Evolutionary conservation across 441 rosid species (phyloP).

Genomic region (Populus trichocarpa): DNA sequence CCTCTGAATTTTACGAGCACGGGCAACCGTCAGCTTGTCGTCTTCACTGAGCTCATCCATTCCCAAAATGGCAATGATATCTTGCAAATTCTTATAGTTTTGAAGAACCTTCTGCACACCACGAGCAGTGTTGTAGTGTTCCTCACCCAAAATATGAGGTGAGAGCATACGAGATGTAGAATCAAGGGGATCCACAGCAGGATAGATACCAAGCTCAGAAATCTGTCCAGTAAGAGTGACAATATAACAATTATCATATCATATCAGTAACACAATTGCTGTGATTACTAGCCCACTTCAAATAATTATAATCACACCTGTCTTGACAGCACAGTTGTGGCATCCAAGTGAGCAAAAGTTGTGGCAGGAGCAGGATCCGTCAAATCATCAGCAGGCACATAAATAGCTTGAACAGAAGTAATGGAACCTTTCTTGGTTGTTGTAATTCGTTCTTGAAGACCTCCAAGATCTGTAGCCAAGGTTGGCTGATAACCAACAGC

Average conservation of each 20-base stretch:
- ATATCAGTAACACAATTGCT: background rate
- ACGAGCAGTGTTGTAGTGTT: constrained; percentile 95
- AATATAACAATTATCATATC: background rate
- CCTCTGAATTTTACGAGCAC: constrained; percentile 92
- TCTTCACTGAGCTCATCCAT: constrained; percentile 99
- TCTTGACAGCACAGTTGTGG: constrained; percentile 95
- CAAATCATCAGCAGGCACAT: constrained; percentile 98
- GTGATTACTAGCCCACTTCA: background rate
- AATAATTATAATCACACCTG: constrained; percentile 44
- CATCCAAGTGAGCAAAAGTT: constrained; percentile 98
- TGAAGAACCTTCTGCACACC: constrained; percentile 96
- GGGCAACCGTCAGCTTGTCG: constrained; percentile 92
- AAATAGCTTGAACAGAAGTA: constrained; percentile 95
- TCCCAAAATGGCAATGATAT: constrained; percentile 95
- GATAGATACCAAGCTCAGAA: constrained; percentile 96
- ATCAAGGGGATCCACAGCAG: constrained; percentile 96
- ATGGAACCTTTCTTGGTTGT: constrained; percentile 98
- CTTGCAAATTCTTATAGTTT: constrained; percentile 95
- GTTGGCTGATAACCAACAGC: constrained; percentile 99
- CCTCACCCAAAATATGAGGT: constrained; percentile 92
- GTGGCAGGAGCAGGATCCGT: constrained; percentile 99
- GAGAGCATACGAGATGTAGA: constrained; percentile 98
- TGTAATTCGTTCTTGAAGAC: constrained; percentile 96
- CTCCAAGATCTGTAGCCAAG: constrained; percentile 97
- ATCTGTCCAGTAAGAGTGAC: constrained; percentile 38